Percentiles rank a stretch among this genome's conserved stretches.
Conservation (phyloP, 805 yeast genomes). For the Schwanniomyces sp. region DNA sequence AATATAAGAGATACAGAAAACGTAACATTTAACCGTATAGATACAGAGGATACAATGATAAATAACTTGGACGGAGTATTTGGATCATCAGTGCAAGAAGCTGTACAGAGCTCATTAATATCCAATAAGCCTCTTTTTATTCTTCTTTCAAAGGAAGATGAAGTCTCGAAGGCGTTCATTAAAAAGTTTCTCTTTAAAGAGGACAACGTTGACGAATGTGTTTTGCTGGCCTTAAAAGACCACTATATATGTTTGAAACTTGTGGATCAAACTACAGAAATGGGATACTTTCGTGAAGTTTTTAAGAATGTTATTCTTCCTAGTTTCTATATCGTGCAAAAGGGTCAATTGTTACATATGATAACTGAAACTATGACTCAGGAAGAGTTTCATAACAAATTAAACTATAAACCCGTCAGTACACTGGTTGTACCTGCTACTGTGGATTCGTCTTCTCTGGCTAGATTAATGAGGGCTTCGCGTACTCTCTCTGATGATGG, state of each 20-base stretch:
- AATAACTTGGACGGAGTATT: constrained; percentile 9
- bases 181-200: constrained; percentile 9
- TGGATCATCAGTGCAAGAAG: constrained; percentile 20
- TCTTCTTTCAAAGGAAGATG: constrained; percentile 14
- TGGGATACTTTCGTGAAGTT: constrained; percentile 47
- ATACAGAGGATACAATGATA: not conserved
- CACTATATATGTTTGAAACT: constrained; percentile 18
- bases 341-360: constrained; percentile 46
- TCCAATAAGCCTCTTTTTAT: constrained; percentile 23
- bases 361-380: constrained; percentile 32
- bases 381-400: constrained; percentile 23
- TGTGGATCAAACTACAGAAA: constrained; percentile 16
- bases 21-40: not conserved
- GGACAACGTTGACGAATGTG: not conserved
- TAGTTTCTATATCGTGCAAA: constrained; percentile 53
- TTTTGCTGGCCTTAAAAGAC: not conserved
- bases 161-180: constrained; percentile 11
- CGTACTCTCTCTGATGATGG: not conserved
- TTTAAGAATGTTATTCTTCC: constrained; percentile 55
- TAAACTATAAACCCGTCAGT: not conserved
- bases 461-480: not conserved
- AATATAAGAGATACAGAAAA: not conserved
- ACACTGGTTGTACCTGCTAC: not conserved
- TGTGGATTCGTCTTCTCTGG: not conserved
- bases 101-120: constrained; percentile 19